Percentiles rank a stretch among this genome's conserved stretches.
These are phyloP conservation scores for Anethum foeniculum DNA, from an alignment of 140 eudicot genomes.

Conservation along the genomic window DNA sequence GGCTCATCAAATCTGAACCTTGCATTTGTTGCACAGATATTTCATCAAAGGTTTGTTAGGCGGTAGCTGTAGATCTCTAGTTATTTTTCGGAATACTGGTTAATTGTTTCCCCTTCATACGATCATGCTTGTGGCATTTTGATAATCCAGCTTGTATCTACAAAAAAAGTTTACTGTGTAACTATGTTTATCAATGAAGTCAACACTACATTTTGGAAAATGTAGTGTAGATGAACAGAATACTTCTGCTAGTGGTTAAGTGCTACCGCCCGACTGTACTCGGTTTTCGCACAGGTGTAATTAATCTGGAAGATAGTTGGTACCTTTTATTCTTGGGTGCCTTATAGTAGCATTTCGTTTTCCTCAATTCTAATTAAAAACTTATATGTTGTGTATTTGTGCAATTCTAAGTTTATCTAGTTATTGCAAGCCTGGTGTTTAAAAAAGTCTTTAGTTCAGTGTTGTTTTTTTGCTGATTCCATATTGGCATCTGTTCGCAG, in stretches of 20 bases:
- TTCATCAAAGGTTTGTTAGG: slow-evolving; percentile 63
- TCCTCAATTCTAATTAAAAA: neutral
- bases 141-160: neutral
- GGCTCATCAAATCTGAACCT: slow-evolving; percentile 83
- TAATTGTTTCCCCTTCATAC: neutral
- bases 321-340: neutral
- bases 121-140: neutral
- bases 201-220: neutral
- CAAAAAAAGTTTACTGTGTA: neutral
- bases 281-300: neutral
- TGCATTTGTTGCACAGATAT: slow-evolving; percentile 91
- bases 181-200: neutral
- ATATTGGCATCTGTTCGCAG: neutral
- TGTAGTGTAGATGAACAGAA: neutral
- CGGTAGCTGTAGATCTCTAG: neutral
- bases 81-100: neutral
- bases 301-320: neutral
- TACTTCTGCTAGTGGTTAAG: neutral
- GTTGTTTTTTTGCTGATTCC: neutral
- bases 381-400: neutral
- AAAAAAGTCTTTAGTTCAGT: neutral
- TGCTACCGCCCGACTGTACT: neutral
- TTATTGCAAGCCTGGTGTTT: neutral
- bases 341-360: neutral
- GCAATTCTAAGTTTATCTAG: no score